phyloP scores from a whole-genome alignment of 2,329 filamentous ascomycete genomes.

The Cladosporium sp. region DNA sequence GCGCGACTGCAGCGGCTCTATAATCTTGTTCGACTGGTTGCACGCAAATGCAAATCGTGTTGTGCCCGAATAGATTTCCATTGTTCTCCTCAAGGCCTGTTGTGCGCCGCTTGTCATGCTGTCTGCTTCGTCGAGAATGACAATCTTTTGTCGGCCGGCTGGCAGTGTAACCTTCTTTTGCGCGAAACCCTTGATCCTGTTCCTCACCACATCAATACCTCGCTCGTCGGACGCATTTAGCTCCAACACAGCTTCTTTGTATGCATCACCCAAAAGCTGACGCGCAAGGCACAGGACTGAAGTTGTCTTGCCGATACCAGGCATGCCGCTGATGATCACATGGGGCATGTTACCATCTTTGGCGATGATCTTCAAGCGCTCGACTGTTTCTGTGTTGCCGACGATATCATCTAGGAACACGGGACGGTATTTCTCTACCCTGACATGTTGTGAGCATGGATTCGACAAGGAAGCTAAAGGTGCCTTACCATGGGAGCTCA shows the following conservation, averaged over 20 bases:
- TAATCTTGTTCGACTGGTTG: slow-evolving; percentile 99
- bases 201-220: slow-evolving; percentile 94
- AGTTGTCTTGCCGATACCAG: slow-evolving; percentile 96
- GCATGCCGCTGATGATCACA: slow-evolving; percentile 99
- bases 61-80: slow-evolving; percentile 97
- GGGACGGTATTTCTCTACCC: slow-evolving; percentile 98
- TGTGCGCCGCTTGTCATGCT: slow-evolving; percentile 95
- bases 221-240: slow-evolving; percentile 94
- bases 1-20: slow-evolving; percentile 94
- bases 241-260: slow-evolving; percentile 96
- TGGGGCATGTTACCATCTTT: slow-evolving; percentile 99
- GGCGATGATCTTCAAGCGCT: slow-evolving; percentile 94
- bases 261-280: slow-evolving; percentile 83
- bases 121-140: slow-evolving; percentile 97
- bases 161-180: slow-evolving; percentile 98
- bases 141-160: slow-evolving; percentile 83
- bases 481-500: slow-evolving; percentile 68
- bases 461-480: not conserved
- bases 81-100: slow-evolving; percentile 87
- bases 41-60: slow-evolving; percentile 97
- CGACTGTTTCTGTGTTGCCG: slow-evolving; percentile 95
- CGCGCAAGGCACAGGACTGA: slow-evolving; percentile 88
- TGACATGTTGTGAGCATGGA: slow-evolving; percentile 32
- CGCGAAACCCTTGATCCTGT: slow-evolving; percentile 95
- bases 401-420: slow-evolving; percentile 94